phyloP scores from a whole-genome alignment of 1,284 basidiomycete genomes.

The Mycena sp. region DNA sequence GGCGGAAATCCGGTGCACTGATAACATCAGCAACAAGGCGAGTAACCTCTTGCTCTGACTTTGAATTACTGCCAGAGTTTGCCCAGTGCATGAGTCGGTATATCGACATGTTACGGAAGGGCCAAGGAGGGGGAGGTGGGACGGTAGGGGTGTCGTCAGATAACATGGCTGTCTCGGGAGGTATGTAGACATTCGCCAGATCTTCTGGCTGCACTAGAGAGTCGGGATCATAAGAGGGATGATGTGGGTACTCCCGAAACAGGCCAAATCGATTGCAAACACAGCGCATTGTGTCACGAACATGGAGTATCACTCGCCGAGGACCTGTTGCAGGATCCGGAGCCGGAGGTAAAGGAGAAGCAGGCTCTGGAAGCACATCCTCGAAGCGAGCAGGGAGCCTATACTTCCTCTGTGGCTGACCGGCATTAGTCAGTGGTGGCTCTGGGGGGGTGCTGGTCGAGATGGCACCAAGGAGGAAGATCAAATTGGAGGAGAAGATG shows the following conservation, averaged over 20 bases:
- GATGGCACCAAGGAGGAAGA: neutral
- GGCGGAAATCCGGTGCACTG: constrained; percentile 1
- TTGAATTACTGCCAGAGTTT: no score
- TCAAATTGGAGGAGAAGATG: neutral
- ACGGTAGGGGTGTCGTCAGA: neutral
- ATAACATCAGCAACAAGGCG: constrained; percentile 26
- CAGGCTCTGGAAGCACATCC: constrained; percentile 2
- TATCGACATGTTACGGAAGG: no score
- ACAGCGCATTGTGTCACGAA: constrained; percentile 39
- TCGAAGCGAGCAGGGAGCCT: neutral
- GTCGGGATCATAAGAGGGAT: constrained; percentile 21
- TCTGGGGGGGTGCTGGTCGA: neutral
- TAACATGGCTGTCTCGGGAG: neutral
- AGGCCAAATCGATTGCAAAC: constrained; percentile 38
- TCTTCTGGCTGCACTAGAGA: neutral
- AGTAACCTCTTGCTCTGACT: constrained; percentile 34
- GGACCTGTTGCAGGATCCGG: neutral
- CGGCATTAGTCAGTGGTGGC: neutral
- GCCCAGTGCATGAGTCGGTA: no score
- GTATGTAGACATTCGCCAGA: neutral
- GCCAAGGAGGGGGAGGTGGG: neutral
- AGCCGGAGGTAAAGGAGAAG: neutral
- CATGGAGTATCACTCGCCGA: constrained; percentile 38
- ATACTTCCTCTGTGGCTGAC: neutral
- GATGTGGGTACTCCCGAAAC: constrained; percentile 29